Conservation (phyloP, 2,329 filamentous ascomycete genomes). For the Venturia asperata region DNA sequence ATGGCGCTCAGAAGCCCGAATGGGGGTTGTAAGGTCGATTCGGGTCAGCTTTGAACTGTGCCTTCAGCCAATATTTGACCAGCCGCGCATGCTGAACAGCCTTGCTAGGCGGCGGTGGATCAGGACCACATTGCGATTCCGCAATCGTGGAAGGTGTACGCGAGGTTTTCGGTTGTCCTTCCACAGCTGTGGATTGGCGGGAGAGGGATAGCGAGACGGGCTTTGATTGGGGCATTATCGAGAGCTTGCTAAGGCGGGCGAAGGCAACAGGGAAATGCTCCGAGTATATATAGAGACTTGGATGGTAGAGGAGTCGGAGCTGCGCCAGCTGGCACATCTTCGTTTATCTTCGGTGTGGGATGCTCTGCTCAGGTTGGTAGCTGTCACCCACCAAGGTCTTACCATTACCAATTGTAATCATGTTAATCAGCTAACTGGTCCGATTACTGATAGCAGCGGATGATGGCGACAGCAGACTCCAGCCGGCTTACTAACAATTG, state of each 20-base stretch:
- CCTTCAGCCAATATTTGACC: constrained; percentile 1
- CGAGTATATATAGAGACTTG: neutral
- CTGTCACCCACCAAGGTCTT: constrained; percentile 4
- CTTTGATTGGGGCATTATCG: neutral
- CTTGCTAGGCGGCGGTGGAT: constrained; percentile 8
- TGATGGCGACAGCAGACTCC: neutral
- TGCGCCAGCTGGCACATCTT: neutral
- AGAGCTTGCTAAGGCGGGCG: neutral
- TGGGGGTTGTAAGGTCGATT: neutral
- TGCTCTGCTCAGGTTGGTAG: neutral
- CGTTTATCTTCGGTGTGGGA: neutral
- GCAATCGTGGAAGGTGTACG: neutral
- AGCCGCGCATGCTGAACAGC: neutral
- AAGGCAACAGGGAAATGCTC: neutral
- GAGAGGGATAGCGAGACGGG: neutral
- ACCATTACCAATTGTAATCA: neutral
- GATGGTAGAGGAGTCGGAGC: neutral
- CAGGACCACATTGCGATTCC: constrained; percentile 4
- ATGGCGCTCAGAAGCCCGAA: neutral
- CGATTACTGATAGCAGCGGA: constrained; percentile 6
- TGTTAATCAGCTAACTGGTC: neutral
- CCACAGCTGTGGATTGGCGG: neutral
- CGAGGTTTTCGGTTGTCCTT: neutral
- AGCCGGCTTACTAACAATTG: neutral
- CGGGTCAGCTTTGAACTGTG: constrained; percentile 8